A percentile compares a stretch with the other conserved stretches of the same genome.
These are phyloP conservation scores for Psilocybe cubensis DNA, from an alignment of 768 basidiomycete species.

Conservation along the genomic window DNA sequence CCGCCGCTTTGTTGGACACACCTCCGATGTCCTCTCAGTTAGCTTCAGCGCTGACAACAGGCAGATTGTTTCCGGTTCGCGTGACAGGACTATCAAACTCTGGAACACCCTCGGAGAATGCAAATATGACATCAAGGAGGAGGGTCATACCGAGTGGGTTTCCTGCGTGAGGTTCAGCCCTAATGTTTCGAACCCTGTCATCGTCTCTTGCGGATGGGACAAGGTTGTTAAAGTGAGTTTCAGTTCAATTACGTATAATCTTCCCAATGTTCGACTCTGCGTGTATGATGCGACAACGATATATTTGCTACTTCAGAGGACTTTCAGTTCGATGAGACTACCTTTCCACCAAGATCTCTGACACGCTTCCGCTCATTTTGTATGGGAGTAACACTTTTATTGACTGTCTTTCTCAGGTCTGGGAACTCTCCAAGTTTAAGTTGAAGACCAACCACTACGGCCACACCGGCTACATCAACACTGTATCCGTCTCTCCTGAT, in stretches of 20 bases:
- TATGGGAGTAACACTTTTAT: conserved; percentile 19
- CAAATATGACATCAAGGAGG: conserved; percentile 99
- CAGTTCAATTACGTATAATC: conserved; percentile 4
- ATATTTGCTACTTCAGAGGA: conserved; percentile 95
- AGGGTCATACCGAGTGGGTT: conserved; percentile 98
- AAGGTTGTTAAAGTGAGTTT: conserved; percentile 96
- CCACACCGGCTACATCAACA: conserved; percentile 99
- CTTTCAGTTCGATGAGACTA: conserved; percentile 69
- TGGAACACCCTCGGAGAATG: conserved; percentile 99
- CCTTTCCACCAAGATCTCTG: conserved; percentile 89
- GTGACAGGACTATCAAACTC: conserved; percentile 97
- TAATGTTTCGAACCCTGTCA: conserved; percentile 95
- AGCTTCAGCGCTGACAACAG: conserved; percentile 99
- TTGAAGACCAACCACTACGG: conserved; percentile 99
- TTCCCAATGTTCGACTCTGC: conserved; percentile 2
- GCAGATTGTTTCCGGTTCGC: conserved; percentile 98
- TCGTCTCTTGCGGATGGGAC: conserved; percentile 99
- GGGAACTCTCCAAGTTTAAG: conserved; percentile 99
- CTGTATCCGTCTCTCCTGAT: conserved; percentile 97
- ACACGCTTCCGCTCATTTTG: conserved; percentile 30
- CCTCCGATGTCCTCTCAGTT: conserved; percentile 96
- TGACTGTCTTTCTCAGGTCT: conserved; percentile 64
- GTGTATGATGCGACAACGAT: conserved; percentile 39
- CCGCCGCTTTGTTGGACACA: conserved; percentile 97
- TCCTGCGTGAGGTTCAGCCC: conserved; percentile 99